Base-by-base conservation (phyloP, 495 filamentous ascomycete species). In the Glarea lozoyensis region DNA sequence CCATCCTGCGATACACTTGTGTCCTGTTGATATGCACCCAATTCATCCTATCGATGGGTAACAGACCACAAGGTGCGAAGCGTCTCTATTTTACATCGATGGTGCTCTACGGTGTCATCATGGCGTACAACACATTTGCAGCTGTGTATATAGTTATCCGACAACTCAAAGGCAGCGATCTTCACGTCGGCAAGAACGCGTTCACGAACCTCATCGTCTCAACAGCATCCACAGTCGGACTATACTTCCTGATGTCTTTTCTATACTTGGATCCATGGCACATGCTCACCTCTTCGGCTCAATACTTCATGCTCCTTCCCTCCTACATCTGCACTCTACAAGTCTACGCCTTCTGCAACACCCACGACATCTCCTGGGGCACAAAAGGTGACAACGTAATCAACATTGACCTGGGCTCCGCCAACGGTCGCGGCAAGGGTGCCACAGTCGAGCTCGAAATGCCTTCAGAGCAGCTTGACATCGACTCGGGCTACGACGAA, bases 261-360 rank as follows among this genome's bases (percentile, higher is more conserved):
- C 62, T 99, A 20, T 99, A 97, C 64, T 78, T 96, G 19, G 93
- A 97, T 55, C 93, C 93, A 0, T 99, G 93, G 93, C 93, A 99
- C 63, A 94, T 99, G 86, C 75, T 95, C 66, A 98, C 92, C 20
- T 86, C 76, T 24, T 88, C 96, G 63, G 66, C 96, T 36, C 93
- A 99, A 76, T 99, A 99, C 61, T 79, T 99, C 44, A 78, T 97
- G 27, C 75, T 99, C 37, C 94, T 89, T 0, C 89, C 89, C 0
- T 93, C 87, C 10, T 96, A 94, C 65, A 88, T 93, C 69, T 94
- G 94, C 62, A 86, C 94, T 42, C 78, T 96, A 52, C 94, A 96
- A 67, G 88, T 96, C 49, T 96, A 96, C 62, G 89, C 89, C 49
- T 96, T 96, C 70, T 96, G 89, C 62, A 96, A 96, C 60, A 94